phyloP scores from a whole-genome alignment of 2,329 filamentous ascomycete species.

The Fusarium chlamydosporum region DNA sequence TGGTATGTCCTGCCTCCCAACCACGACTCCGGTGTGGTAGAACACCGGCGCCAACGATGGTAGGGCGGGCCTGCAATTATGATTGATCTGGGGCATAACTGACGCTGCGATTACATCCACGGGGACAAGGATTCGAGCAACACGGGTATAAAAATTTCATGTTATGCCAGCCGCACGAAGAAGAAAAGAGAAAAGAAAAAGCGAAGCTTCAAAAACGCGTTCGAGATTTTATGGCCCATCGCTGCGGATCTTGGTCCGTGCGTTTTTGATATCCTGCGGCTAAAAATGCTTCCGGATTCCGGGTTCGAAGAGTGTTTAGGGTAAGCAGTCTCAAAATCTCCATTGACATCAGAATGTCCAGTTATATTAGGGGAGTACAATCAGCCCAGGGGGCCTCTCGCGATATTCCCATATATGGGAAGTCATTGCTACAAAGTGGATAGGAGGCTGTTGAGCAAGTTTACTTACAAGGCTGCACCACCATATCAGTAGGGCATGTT shows the following conservation, averaged over 20 bases:
- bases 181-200: constrained; percentile 68
- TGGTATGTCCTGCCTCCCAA: constrained; percentile 62
- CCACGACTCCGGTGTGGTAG: constrained; percentile 52
- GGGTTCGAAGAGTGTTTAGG: background rate
- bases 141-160: constrained; percentile 78
- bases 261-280: background rate
- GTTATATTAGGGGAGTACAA: too few relatives aligned
- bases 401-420: too few relatives aligned
- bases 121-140: constrained; percentile 77
- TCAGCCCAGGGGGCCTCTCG: too few relatives aligned
- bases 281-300: constrained; percentile 20
- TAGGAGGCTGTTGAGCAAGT: constrained; percentile 30
- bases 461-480: too few relatives aligned
- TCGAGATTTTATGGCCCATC: constrained; percentile 51
- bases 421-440: background rate
- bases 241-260: constrained; percentile 21
- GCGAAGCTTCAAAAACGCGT: constrained; percentile 41
- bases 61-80: constrained; percentile 81
- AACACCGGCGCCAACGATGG: constrained; percentile 60
- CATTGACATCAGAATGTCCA: too few relatives aligned
- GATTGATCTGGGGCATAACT: constrained; percentile 82
- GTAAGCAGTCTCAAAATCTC: background rate
- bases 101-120: constrained; percentile 76
- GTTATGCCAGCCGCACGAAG: constrained; percentile 86
- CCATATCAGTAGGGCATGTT: too few relatives aligned